These are phyloP conservation scores for Tuber melanosporum DNA, from an alignment of 495 filamentous ascomycete species.

Conservation along the genomic window DNA sequence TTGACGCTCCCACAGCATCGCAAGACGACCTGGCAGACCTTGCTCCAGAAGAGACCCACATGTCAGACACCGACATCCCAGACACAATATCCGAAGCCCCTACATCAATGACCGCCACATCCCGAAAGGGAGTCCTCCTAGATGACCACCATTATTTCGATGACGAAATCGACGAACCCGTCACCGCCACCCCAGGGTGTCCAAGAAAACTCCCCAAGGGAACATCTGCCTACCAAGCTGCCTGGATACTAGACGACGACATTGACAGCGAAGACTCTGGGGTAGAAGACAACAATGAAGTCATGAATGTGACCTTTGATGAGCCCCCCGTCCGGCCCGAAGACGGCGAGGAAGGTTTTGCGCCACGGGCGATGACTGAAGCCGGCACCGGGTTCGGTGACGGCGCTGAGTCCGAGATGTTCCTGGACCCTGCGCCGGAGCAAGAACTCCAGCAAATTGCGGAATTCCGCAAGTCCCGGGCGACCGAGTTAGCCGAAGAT, in stretches of 20 bases:
- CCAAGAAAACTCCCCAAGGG: slow-evolving; percentile 80
- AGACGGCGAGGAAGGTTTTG: slow-evolving; percentile 71
- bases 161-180: slow-evolving; percentile 62
- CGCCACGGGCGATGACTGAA: slow-evolving; percentile 64
- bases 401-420: slow-evolving; percentile 78
- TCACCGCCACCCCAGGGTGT: slow-evolving; percentile 44
- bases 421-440: slow-evolving; percentile 76
- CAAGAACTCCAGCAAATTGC: slow-evolving; percentile 74
- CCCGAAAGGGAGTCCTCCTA: slow-evolving; percentile 70
- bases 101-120: slow-evolving; percentile 44
- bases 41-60: slow-evolving; percentile 71
- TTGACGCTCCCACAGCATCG: slow-evolving; percentile 65
- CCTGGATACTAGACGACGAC: slow-evolving; percentile 83
- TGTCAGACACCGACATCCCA: slow-evolving; percentile 58
- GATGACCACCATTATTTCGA: slow-evolving; percentile 98
- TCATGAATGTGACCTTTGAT: slow-evolving; percentile 50
- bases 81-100: slow-evolving; percentile 53
- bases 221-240: slow-evolving; percentile 86
- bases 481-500: slow-evolving; percentile 76
- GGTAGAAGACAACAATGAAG: slow-evolving; percentile 55
- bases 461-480: slow-evolving; percentile 68
- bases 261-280: slow-evolving; percentile 63
- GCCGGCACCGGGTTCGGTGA: slow-evolving; percentile 66
- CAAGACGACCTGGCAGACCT: slow-evolving; percentile 75
- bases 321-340: slow-evolving; percentile 51